Percentiles rank a stretch among this genome's conserved stretches.
These are phyloP conservation scores for Tulasnella sp. DNA, from an alignment of 768 basidiomycete genomes.

Conservation along the genomic window DNA sequence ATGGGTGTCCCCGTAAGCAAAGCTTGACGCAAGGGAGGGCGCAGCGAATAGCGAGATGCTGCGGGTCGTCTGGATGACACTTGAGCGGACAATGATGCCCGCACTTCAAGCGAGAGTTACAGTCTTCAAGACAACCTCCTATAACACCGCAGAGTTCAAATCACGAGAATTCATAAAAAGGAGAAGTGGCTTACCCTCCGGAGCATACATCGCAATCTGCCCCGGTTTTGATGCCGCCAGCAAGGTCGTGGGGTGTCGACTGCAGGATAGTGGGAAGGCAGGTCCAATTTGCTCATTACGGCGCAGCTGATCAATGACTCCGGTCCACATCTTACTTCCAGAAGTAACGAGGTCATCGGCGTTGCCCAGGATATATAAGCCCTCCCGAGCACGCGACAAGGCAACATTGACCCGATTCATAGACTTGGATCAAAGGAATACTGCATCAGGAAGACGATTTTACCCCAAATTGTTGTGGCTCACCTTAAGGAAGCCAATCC, in stretches of 20 bases:
- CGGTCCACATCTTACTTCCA: constrained; percentile 50
- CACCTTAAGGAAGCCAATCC: constrained; percentile 74
- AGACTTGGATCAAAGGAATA: constrained; percentile 42
- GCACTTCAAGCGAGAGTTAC: constrained; percentile 12
- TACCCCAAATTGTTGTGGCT: neutral
- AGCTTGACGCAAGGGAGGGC: neutral
- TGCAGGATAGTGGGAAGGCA: constrained; percentile 56
- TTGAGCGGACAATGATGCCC: constrained; percentile 21
- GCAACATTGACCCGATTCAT: constrained; percentile 62
- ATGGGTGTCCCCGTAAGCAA: constrained; percentile 13
- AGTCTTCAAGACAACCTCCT: constrained; percentile 61
- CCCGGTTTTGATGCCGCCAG: constrained; percentile 51
- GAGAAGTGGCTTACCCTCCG: constrained; percentile 48
- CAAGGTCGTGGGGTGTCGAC: constrained; percentile 47
- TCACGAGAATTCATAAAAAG: constrained; percentile 46
- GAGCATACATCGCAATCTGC: constrained; percentile 49
- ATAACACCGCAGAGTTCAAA: constrained; percentile 51
- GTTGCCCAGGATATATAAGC: constrained; percentile 70
- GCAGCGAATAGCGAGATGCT: constrained; percentile 5
- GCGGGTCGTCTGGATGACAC: constrained; percentile 15
- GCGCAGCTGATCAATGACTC: constrained; percentile 57
- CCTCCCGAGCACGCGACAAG: constrained; percentile 68
- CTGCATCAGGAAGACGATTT: constrained; percentile 8
- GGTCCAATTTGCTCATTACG: constrained; percentile 47
- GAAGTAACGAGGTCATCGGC: constrained; percentile 49